Base-by-base conservation (phyloP, 2,329 filamentous ascomycete genomes). In the Hypocreales sp. region DNA sequence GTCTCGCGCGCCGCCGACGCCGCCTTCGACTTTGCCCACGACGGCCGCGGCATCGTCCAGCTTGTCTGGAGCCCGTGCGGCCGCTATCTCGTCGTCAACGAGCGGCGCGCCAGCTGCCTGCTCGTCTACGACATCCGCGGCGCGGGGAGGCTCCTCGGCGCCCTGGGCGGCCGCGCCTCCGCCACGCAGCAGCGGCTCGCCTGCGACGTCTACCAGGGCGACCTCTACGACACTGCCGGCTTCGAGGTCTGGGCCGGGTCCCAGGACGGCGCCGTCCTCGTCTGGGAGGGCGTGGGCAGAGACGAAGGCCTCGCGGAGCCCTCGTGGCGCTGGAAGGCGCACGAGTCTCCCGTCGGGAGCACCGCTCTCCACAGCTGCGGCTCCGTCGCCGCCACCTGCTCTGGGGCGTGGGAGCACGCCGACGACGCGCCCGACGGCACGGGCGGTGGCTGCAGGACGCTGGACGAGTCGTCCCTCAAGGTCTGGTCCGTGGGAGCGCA, bases 221-320 rank as follows among this genome's bases (percentile, higher is more conserved):
- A n/a, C n/a, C n/a, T n/a, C n/a, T 33, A 41, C 4, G 39, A 35
- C 0, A 31, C 34, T 0, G 50, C 51, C 2, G 59, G 60, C 2
- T 72, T 71, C 34, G 72, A 77, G 43, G 56, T 76, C 24, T 77
- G 72, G 72, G 66, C 66, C 5, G 72, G 72, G 3, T 60, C 63
- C 1, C 53, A 58, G 23, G 52, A 61, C 33, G 71, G 72, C 2
- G 41, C 48, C 4, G 62, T 72, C n/a, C 55, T 56, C 24, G 60
- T 74, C 6, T 77, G 68, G 64, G 65, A 75, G 23, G 55, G 56
- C 8, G 61, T 72, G 0, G 69, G 70, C 15, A 48, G 44, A 21
- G 37, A 35, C 3, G 57, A 53, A 24, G 68, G 67, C 11, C 48
- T 53, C 6, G 41, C 55, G 14, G 41, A 51, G 15, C 55, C 58